Conservation (phyloP, 371 early-diverging fungal species). For the Sanchytrium tribonematis region DNA sequence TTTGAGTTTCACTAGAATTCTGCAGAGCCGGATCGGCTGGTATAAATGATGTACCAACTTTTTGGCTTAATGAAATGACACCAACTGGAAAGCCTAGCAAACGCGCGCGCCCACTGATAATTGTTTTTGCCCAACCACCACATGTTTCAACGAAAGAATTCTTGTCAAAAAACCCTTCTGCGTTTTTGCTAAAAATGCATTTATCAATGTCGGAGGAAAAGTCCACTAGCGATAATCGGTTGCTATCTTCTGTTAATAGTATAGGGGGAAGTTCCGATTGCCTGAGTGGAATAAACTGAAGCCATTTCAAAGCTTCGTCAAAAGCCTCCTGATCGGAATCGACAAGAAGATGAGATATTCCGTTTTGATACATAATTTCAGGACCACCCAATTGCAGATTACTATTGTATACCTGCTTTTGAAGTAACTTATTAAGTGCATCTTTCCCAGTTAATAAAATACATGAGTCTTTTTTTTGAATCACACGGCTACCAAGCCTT, state of each 20-base stretch:
- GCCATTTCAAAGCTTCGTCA: constrained; percentile 71
- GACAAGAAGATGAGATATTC: constrained; percentile 81
- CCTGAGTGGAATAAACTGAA: constrained; percentile 24
- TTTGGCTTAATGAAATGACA: constrained; percentile 82
- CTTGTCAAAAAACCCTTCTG: constrained; percentile 76
- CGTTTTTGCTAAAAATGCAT: constrained; percentile 67
- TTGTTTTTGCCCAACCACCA: constrained; percentile 33
- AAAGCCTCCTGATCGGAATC: constrained; percentile 80
- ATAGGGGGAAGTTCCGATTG: constrained; percentile 8
- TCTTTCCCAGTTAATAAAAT: constrained; percentile 93
- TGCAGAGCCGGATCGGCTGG: constrained; percentile 82
- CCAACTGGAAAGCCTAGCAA: constrained; percentile 88
- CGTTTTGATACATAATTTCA: constrained; percentile 94
- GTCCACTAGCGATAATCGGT: constrained; percentile 40
- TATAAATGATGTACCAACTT: constrained; percentile 59
- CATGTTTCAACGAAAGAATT: constrained; percentile 58
- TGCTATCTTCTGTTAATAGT: constrained; percentile 15
- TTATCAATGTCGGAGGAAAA: constrained; percentile 37
- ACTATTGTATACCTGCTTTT: constrained; percentile 87
- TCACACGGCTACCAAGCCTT: constrained; percentile 82
- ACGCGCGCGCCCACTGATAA: constrained; percentile 76
- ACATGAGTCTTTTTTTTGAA: constrained; percentile 89
- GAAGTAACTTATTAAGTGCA: constrained; percentile 91
- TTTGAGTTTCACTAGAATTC: constrained; percentile 54
- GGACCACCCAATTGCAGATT: constrained; percentile 95